Percentiles rank a stretch among this genome's conserved stretches.
Evolutionary conservation across 2,329 filamentous ascomycete species (phyloP).

Genomic region (Penicillium palitans): DNA sequence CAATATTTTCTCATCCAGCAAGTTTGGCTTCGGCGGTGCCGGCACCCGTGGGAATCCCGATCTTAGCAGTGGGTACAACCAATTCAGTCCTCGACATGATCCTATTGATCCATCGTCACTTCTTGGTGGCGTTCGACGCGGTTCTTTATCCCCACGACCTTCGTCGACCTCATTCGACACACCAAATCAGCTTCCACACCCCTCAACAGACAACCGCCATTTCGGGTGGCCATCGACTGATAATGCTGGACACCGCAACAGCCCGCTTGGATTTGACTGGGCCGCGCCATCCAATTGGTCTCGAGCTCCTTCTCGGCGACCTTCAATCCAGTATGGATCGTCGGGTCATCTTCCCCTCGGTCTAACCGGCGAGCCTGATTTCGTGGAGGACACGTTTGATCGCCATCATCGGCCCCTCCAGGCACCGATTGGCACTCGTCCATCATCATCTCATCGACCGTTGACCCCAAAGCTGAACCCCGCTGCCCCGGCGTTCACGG

Average conservation of each 20-base stretch:
- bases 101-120: conserved; percentile 49
- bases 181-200: conserved; percentile 63
- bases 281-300: conserved; percentile 64
- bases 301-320: conserved; percentile 73
- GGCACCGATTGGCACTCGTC: conserved; percentile 77
- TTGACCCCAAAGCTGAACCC: conserved; percentile 72
- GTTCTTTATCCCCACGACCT: conserved; percentile 48
- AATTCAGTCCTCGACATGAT: conserved; percentile 49
- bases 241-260: conserved; percentile 54
- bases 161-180: conserved; percentile 58
- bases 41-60: conserved; percentile 36
- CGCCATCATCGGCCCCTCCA: conserved; percentile 55
- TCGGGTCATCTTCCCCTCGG: conserved; percentile 62
- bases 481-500: conserved; percentile 83
- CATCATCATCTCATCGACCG: conserved; percentile 58
- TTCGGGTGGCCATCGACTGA: conserved; percentile 65
- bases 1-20: conserved; percentile 46
- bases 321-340: conserved; percentile 75
- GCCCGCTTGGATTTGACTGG: conserved; percentile 57
- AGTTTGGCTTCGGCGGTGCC: conserved; percentile 39
- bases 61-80: conserved; percentile 45
- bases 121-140: conserved; percentile 44
- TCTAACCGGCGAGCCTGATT: conserved; percentile 52
- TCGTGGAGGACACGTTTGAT: conserved; percentile 50
- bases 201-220: conserved; percentile 74